phyloP scores from a whole-genome alignment of 257 asterid species.

The Jaltomata sinuosa region DNA sequence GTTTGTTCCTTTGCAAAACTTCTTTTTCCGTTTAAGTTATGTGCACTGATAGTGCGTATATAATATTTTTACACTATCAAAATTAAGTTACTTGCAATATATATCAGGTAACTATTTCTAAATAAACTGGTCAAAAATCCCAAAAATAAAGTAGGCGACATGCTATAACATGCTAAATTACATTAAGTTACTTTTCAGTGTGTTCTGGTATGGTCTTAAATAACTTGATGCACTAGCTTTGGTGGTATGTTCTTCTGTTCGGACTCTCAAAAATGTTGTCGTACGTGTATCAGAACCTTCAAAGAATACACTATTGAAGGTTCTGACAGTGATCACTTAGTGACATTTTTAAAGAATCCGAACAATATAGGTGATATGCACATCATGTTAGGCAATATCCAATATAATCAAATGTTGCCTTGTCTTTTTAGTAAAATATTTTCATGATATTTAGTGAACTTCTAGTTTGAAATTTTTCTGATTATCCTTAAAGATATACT shows the following conservation, averaged over 20 bases:
- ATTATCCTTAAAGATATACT: neutral
- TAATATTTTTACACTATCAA: neutral
- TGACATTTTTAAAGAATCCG: rapidly evolving
- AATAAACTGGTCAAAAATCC: neutral
- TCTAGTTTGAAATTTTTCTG: neutral
- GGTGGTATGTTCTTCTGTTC: neutral
- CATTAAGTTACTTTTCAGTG: neutral
- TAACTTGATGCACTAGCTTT: neutral
- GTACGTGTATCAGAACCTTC: rapidly evolving
- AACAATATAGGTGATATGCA: neutral
- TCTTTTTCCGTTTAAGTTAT: neutral
- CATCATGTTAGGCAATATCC: neutral
- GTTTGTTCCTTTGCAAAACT: slow-evolving; percentile 1
- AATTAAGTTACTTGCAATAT: neutral
- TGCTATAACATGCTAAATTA: neutral
- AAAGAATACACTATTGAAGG: neutral
- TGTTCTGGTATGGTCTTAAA: neutral
- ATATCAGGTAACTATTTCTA: neutral
- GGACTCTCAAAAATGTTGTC: neutral
- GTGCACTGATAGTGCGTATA: neutral
- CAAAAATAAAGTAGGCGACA: neutral
- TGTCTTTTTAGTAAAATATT: neutral
- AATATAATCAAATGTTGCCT: neutral
- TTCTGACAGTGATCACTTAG: rapidly evolving
- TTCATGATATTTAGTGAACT: neutral